These are phyloP conservation scores for Cyanidium caldarium DNA, from an alignment of 23 red algal genomes.

Conservation along the genomic window DNA sequence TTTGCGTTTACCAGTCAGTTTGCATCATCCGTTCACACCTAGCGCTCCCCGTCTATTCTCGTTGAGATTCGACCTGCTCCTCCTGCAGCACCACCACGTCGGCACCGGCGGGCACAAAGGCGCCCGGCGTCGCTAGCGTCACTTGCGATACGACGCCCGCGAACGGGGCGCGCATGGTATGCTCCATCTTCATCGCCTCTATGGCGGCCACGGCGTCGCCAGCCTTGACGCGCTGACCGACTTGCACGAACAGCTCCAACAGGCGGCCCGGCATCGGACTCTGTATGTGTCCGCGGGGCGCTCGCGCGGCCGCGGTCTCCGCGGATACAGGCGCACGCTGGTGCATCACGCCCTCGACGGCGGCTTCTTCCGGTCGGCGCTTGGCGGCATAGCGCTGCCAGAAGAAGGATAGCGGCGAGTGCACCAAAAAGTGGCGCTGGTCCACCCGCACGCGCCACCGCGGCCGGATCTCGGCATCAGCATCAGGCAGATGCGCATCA, in stretches of 20 bases:
- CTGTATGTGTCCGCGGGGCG: background rate
- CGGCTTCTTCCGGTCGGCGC: no score
- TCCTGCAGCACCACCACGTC: background rate
- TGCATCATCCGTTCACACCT: no score
- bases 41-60: no score
- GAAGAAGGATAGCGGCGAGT: no score
- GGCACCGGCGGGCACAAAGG: background rate
- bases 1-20: no score
- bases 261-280: conserved; percentile 27
- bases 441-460: no score
- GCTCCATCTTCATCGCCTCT: conserved; percentile 43
- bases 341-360: background rate
- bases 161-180: conserved; percentile 6
- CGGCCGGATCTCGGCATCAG: no score
- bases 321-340: background rate
- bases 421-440: no score
- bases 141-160: conserved; percentile 5
- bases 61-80: background rate
- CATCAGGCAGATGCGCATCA: no score
- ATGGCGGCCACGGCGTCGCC: conserved; percentile 8
- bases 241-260: background rate
- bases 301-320: background rate
- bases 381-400: no score
- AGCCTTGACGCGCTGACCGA: conserved; percentile 6
- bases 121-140: background rate